Percentiles rank a stretch among this genome's conserved stretches.
These are phyloP conservation scores for Gymnopilus dilepis DNA, from an alignment of 768 basidiomycete genomes.

Conservation along the genomic window DNA sequence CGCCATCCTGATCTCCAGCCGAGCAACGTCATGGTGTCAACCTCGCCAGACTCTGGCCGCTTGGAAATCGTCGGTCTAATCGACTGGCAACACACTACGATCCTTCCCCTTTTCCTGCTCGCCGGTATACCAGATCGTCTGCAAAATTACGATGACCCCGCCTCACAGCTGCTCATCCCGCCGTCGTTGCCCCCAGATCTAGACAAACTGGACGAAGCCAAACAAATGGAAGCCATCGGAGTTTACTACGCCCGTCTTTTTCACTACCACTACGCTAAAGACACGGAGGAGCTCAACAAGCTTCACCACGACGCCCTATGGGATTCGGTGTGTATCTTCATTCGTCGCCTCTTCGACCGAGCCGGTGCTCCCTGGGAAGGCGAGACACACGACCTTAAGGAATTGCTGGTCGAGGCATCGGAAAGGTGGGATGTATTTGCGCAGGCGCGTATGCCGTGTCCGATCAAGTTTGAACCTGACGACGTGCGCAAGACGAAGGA, in stretches of 20 bases:
- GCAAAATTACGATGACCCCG: constrained; percentile 52
- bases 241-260: constrained; percentile 51
- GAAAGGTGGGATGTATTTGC: constrained; percentile 48
- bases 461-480: constrained; percentile 49
- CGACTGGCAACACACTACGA: constrained; percentile 55
- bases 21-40: constrained; percentile 53
- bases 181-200: constrained; percentile 51
- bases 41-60: constrained; percentile 47
- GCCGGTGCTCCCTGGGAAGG: constrained; percentile 56
- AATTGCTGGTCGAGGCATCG: constrained; percentile 48
- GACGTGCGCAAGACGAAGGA: constrained; percentile 47
- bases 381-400: constrained; percentile 52
- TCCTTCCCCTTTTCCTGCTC: constrained; percentile 57
- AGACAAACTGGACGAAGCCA: constrained; percentile 45
- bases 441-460: constrained; percentile 45
- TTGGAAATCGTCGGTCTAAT: constrained; percentile 21
- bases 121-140: constrained; percentile 47
- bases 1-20: constrained; percentile 58
- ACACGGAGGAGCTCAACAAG: constrained; percentile 50
- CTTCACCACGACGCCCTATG: constrained; percentile 44
- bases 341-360: constrained; percentile 46
- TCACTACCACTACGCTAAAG: constrained; percentile 54
- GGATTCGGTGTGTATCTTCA: constrained; percentile 42
- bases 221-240: constrained; percentile 29
- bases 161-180: constrained; percentile 41